These are phyloP conservation scores for Gaertneriomyces sp. DNA, from an alignment of 192 early-diverging fungal species.

Conservation along the genomic window DNA sequence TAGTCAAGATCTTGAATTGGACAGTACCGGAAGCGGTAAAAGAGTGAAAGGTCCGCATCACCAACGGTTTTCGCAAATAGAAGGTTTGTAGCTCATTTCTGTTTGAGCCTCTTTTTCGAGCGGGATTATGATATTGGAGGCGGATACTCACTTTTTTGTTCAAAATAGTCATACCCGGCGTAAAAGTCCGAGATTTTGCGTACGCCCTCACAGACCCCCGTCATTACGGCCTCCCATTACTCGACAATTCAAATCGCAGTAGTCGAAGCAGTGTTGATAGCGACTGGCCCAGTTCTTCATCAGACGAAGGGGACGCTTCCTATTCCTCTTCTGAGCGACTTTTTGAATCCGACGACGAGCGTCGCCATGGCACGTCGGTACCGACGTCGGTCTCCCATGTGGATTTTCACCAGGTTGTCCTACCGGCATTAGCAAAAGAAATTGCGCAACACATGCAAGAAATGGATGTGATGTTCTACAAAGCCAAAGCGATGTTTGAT, in stretches of 20 bases:
- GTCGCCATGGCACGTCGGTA: no score
- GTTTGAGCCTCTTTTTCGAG: no score
- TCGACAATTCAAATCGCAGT: background rate
- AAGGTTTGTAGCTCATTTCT: no score
- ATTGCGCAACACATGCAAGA: conserved; percentile 13
- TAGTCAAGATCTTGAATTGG: no score
- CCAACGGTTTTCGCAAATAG: no score
- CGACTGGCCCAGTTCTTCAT: conserved; percentile 8
- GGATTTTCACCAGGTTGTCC: background rate
- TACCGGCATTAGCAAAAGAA: conserved; percentile 7
- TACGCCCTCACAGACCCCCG: conserved; percentile 20
- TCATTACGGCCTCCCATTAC: conserved; percentile 20
- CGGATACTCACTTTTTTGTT: background rate
- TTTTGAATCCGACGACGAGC: conserved; percentile 27
- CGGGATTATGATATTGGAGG: no score
- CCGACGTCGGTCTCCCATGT: no score
- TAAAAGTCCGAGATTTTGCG: conserved; percentile 28
- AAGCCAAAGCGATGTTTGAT: conserved; percentile 27
- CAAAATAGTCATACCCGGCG: conserved; percentile 12
- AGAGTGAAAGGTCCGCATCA: no score
- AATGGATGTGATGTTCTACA: conserved; percentile 14
- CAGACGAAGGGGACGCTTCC: conserved; percentile 16
- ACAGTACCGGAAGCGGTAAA: no score
- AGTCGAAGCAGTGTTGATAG: conserved; percentile 4
- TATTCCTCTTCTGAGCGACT: conserved; percentile 22